phyloP scores from a whole-genome alignment of 208 protist genomes.

The Novymonas esmeraldas region DNA sequence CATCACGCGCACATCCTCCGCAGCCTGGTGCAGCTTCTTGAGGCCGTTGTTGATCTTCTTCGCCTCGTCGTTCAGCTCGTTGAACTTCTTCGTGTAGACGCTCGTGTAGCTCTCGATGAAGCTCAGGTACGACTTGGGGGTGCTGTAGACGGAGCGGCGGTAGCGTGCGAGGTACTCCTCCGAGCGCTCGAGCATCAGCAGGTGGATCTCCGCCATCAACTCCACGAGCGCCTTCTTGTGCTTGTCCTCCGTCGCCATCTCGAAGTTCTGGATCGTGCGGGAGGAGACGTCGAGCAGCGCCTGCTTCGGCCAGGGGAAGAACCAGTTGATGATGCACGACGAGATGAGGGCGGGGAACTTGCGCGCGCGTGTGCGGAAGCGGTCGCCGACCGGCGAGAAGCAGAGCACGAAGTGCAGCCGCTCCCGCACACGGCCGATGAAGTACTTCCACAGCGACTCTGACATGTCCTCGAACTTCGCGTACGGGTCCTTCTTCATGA shows the following conservation, averaged over 20 bases:
- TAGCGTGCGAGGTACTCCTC: constrained; percentile 94
- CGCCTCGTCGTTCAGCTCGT: constrained; percentile 89
- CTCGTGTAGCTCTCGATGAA: constrained; percentile 94
- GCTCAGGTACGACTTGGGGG: constrained; percentile 94
- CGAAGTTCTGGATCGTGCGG: constrained; percentile 88
- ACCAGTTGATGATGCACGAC: constrained; percentile 98
- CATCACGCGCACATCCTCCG: constrained; percentile 94
- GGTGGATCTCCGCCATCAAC: constrained; percentile 93
- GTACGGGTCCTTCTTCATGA: constrained; percentile 96
- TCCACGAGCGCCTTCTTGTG: constrained; percentile 90
- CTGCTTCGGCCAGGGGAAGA: constrained; percentile 97
- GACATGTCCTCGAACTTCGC: constrained; percentile 95
- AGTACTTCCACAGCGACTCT: constrained; percentile 97
- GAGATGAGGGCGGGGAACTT: constrained; percentile 98
- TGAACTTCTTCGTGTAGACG: constrained; percentile 94
- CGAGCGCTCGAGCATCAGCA: constrained; percentile 88
- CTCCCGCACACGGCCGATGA: constrained; percentile 96
- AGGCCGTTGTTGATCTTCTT: constrained; percentile 95
- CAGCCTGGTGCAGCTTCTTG: constrained; percentile 94
- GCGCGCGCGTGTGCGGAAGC: constrained; percentile 95
- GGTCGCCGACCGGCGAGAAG: constrained; percentile 98
- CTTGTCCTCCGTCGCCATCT: constrained; percentile 92
- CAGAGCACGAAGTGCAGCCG: constrained; percentile 98
- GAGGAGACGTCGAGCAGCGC: constrained; percentile 94
- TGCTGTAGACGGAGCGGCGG: constrained; percentile 93